These are phyloP conservation scores for Mycena floridula DNA, from an alignment of 768 basidiomycete genomes.

Conservation along the genomic window DNA sequence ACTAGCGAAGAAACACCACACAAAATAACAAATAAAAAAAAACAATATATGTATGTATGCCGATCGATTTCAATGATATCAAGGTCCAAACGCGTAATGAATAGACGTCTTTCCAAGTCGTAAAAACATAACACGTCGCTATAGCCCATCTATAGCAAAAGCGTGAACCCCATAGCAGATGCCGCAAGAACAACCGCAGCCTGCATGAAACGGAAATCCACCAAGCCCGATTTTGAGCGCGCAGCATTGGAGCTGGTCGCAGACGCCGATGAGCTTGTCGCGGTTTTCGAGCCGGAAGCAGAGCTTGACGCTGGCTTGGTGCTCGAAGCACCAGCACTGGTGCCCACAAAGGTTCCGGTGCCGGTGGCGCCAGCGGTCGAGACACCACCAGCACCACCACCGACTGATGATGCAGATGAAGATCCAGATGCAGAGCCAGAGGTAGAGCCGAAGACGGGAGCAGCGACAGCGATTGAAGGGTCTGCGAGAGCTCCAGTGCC, in stretches of 20 bases:
- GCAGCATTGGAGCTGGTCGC: conserved; percentile 11
- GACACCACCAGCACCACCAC: background rate
- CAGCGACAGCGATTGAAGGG: conserved; percentile 28
- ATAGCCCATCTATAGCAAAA: conserved; percentile 16
- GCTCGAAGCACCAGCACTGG: background rate
- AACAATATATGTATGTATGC: too few species aligned
- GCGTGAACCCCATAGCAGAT: conserved; percentile 13
- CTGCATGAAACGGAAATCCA: conserved; percentile 8
- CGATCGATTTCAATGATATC: too few species aligned
- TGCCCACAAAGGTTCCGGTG: too few species aligned
- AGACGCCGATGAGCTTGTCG: conserved; percentile 1
- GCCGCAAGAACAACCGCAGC: conserved; percentile 8
- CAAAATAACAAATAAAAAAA: too few species aligned
- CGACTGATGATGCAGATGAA: conserved; percentile 3
- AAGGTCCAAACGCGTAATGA: too few species aligned
- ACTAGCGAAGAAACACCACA: too few species aligned
- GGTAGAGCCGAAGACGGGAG: conserved; percentile 23
- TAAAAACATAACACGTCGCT: too few species aligned
- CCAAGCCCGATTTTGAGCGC: conserved; percentile 1
- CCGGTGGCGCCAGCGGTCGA: conserved; percentile 4
- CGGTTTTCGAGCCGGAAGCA: background rate
- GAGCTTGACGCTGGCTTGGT: background rate
- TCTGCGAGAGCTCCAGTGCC: conserved; percentile 55
- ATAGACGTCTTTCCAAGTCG: too few species aligned
- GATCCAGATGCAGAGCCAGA: background rate